phyloP scores from a whole-genome alignment of 1,139 yeast genomes.

The Pichia sp. region DNA sequence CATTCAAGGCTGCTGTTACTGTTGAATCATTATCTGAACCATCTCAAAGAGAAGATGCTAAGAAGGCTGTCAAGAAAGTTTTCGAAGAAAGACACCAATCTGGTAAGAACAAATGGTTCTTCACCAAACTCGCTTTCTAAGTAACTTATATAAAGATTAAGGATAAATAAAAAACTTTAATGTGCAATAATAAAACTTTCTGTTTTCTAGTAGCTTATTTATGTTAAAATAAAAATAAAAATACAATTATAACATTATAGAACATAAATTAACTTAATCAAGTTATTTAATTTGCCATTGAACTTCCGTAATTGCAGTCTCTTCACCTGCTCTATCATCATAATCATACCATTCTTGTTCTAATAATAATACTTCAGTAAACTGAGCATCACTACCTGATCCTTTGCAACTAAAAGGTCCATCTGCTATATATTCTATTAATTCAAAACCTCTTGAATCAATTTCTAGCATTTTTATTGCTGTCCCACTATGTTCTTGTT shows the following conservation, averaged over 20 bases:
- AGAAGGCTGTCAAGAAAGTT: constrained; percentile 98
- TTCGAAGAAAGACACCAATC: constrained; percentile 99
- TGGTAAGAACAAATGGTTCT: constrained; percentile 99
- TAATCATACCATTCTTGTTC: constrained; percentile 95
- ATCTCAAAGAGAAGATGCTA: constrained; percentile 98
- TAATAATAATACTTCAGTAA: constrained; percentile 47
- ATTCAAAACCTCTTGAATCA: constrained; percentile 82
- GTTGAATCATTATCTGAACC: constrained; percentile 96
- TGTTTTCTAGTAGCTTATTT: constrained; percentile 8
- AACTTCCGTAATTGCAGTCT: constrained; percentile 74
- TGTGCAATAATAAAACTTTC: constrained; percentile 14
- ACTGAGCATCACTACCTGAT: constrained; percentile 38
- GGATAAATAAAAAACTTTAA: constrained; percentile 13
- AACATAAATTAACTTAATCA: too few relatives aligned
- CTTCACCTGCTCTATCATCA: constrained; percentile 76
- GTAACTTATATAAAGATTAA: constrained; percentile 17
- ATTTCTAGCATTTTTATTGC: constrained; percentile 52
- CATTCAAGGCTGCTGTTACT: constrained; percentile 87
- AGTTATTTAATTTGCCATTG: constrained; percentile 45
- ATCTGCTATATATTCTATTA: constrained; percentile 59
- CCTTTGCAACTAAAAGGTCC: constrained; percentile 64
- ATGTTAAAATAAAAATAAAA: too few relatives aligned
- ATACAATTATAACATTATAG: too few relatives aligned
- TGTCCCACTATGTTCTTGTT: constrained; percentile 30
- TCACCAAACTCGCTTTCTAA: constrained; percentile 98